phyloP scores from a whole-genome alignment of 1,284 basidiomycete genomes.

The Ustilago cynodontis region DNA sequence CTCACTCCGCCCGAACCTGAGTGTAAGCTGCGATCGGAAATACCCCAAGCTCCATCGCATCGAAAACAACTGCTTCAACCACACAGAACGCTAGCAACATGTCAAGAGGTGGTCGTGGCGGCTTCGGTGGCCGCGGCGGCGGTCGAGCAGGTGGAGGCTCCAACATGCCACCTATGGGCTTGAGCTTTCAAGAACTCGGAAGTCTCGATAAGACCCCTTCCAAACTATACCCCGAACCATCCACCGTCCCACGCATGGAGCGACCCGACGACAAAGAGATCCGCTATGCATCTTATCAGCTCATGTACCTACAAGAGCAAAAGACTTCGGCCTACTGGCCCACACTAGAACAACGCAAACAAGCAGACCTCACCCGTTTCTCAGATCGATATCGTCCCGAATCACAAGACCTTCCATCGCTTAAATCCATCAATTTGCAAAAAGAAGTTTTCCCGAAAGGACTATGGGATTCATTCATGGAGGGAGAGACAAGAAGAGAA shows the following conservation, averaged over 20 bases:
- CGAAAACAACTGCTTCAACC: neutral
- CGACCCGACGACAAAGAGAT: slow-evolving; percentile 48
- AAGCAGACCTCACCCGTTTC: slow-evolving; percentile 58
- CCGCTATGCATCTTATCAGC: slow-evolving; percentile 53
- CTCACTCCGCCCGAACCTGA: too few relatives aligned
- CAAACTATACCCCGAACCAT: slow-evolving; percentile 50
- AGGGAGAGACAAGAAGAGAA: slow-evolving; percentile 58
- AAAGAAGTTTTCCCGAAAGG: slow-evolving; percentile 63
- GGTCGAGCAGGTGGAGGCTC: slow-evolving; percentile 40
- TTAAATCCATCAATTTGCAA: slow-evolving; percentile 58
- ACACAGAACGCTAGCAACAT: neutral
- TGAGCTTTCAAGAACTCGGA: slow-evolving; percentile 51
- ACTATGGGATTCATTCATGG: slow-evolving; percentile 65
- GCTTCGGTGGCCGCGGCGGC: slow-evolving; percentile 46
- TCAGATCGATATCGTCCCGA: slow-evolving; percentile 62
- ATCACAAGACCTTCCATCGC: slow-evolving; percentile 51
- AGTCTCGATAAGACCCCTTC: slow-evolving; percentile 56
- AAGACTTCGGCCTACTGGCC: slow-evolving; percentile 56
- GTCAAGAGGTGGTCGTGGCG: slow-evolving; percentile 49
- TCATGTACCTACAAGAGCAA: slow-evolving; percentile 54
- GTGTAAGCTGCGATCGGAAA: neutral
- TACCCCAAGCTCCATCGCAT: neutral
- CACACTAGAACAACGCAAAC: slow-evolving; percentile 41
- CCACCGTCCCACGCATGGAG: slow-evolving; percentile 42
- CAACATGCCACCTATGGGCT: slow-evolving; percentile 49